A percentile compares a stretch with the other conserved stretches of the same genome.
Evolutionary conservation across 1,284 basidiomycete genomes (phyloP).

Genomic region (Fomitopsis palustris): DNA sequence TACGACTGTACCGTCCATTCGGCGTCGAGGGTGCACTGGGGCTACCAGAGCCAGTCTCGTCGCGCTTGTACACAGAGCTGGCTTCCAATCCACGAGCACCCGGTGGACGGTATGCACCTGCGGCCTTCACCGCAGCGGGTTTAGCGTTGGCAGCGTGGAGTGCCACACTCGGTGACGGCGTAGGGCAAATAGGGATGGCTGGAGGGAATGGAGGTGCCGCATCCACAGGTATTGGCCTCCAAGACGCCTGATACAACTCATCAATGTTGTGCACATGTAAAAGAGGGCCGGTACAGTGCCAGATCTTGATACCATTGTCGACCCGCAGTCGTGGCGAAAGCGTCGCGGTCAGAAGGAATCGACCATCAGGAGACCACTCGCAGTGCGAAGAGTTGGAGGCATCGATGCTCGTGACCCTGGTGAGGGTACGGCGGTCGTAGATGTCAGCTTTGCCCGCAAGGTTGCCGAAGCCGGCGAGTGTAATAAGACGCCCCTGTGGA

Average conservation of each 20-base stretch:
- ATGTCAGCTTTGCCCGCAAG: slow-evolving; percentile 92
- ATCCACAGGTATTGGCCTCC: slow-evolving; percentile 75
- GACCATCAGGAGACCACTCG: slow-evolving; percentile 94
- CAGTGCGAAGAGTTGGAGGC: slow-evolving; percentile 93
- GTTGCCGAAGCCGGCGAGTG: slow-evolving; percentile 95
- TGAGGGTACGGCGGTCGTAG: slow-evolving; percentile 84
- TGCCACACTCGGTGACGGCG: slow-evolving; percentile 59
- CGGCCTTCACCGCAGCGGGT: slow-evolving; percentile 55
- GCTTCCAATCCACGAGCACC: slow-evolving; percentile 87
- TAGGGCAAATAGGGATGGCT: slow-evolving; percentile 73
- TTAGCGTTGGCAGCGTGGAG: slow-evolving; percentile 35
- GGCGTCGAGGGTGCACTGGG: slow-evolving; percentile 60
- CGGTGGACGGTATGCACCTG: slow-evolving; percentile 88
- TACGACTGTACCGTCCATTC: slow-evolving; percentile 54
- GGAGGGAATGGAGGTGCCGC: slow-evolving; percentile 70
- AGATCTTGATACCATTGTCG: slow-evolving; percentile 96
- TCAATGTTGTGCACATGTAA: slow-evolving; percentile 77
- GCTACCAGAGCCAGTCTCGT: slow-evolving; percentile 53
- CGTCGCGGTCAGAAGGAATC: slow-evolving; percentile 91
- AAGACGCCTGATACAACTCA: slow-evolving; percentile 86
- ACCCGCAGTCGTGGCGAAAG: slow-evolving; percentile 92
- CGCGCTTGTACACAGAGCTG: slow-evolving; percentile 82
- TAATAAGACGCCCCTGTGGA: slow-evolving; percentile 87
- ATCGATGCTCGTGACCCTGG: slow-evolving; percentile 84
- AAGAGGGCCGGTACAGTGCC: slow-evolving; percentile 88